Evolutionary conservation across 1,284 basidiomycete species (phyloP), one percentile per base, ranked within the genome.

Genomic region (Puccinia novopanici): DNA sequence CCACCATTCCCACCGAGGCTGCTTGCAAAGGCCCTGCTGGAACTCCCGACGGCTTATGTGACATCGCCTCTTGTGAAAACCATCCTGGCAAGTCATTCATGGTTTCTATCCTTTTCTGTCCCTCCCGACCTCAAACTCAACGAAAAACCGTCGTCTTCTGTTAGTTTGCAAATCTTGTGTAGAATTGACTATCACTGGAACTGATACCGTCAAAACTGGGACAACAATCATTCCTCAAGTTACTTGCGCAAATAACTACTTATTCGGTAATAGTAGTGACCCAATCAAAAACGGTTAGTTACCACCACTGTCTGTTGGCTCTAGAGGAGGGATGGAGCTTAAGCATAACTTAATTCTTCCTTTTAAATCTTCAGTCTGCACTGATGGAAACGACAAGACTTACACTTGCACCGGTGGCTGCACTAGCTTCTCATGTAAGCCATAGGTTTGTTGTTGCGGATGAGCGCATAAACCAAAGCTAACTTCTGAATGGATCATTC

Each of bases 21-120:
- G 73, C 73, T 63, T 75, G 73, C 42, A 75, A 75, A 50, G 73
- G 57, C 3, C 59, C 59, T n/a, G 57, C 54, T 45, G 73, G 59
- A n/a, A 34, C n/a, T 34, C 45, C 45, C 30, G 73, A 63, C 22
- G 57, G n/a, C 15, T 48, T 75, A 34, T 75, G 73, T 61, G 59
- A 75, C 40, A 59, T 63, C 42, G 30, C 45, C 24, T 75, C 73
- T 48, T 63, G 73, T 52, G 42, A 10, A 50, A 63, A 63, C 73
- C 59, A 59, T 45, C 73, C 73, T 24, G 73, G 73, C 63, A n/a
- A 50, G 73, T 34, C 12, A 59, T 57, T 27, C 4, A 22, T 40
- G 50, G 3, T 0, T 42, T 52, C 12, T n/a, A 70, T 50, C 9
- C n/a, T n/a, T 12, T 48, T 48, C 4, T 12, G 13, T 27, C 42